Conservation (phyloP, 441 rosid genomes). For the Aleurites moluccanus region DNA sequence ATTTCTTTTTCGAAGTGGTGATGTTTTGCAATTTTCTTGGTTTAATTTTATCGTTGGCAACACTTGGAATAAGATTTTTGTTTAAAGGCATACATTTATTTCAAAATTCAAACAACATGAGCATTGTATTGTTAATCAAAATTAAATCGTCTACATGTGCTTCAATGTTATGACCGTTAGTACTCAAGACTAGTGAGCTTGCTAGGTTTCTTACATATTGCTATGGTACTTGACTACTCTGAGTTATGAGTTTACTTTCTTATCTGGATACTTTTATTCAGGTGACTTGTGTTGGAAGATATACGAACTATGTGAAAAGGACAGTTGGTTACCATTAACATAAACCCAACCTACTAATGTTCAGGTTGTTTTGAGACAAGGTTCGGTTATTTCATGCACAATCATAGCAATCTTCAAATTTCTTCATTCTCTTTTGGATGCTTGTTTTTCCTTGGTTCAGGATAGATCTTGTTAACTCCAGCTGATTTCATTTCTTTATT, state of each 20-base stretch:
- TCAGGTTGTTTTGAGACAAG: too few relatives aligned
- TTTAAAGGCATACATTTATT: background rate
- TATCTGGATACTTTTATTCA: too few relatives aligned
- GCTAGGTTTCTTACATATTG: background rate
- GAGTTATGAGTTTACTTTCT: background rate
- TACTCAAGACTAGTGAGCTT: background rate
- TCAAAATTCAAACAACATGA: background rate
- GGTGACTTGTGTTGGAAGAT: too few relatives aligned
- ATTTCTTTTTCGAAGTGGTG: conserved; percentile 1
- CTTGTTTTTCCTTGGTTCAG: background rate
- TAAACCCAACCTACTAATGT: too few relatives aligned
- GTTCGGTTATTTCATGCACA: too few relatives aligned
- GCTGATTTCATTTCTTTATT: background rate
- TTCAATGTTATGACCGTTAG: background rate
- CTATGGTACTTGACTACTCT: background rate
- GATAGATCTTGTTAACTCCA: background rate
- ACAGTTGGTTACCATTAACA: too few relatives aligned
- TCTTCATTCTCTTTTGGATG: background rate
- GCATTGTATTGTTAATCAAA: background rate
- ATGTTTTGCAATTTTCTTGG: background rate
- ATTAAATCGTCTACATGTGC: background rate
- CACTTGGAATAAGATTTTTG: conserved; percentile 12
- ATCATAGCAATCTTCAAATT: background rate
- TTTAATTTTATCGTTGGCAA: conserved; percentile 3
- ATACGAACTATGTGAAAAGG: too few relatives aligned